Conservation (phyloP, 2,329 filamentous ascomycete species). For the Claviceps pusilla region DNA sequence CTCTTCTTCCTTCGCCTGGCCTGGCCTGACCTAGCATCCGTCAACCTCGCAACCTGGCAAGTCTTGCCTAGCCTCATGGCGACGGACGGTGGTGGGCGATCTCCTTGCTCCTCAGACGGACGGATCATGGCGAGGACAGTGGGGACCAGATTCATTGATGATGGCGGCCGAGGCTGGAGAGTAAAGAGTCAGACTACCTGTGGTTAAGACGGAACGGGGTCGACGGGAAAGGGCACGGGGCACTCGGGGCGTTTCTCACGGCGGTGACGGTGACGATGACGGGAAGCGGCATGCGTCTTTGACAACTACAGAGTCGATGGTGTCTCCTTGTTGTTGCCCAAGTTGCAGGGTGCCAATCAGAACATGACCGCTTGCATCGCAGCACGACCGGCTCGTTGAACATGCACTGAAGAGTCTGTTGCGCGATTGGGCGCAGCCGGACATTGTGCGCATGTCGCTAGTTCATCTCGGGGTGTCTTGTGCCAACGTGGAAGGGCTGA, state of each 20-base stretch:
- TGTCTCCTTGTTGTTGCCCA: not conserved
- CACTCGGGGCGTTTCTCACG: not conserved
- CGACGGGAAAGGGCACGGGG: not conserved
- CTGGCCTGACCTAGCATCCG: not conserved
- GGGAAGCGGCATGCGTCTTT: conserved; percentile 1
- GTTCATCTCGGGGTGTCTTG: not conserved
- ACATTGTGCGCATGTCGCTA: not conserved
- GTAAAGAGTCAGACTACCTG: not conserved
- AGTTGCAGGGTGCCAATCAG: not conserved
- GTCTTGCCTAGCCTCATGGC: not conserved
- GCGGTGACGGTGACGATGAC: not conserved
- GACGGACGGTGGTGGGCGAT: not conserved
- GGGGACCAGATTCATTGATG: not conserved
- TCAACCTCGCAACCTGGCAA: not conserved
- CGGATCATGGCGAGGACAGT: not conserved
- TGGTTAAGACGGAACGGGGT: not conserved
- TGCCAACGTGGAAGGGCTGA: not conserved
- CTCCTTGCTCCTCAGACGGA: not conserved
- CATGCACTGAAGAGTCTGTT: not conserved
- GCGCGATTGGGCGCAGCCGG: not conserved
- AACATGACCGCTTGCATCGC: not conserved
- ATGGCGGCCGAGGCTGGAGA: not conserved
- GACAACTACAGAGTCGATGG: not conserved
- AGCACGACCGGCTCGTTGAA: not conserved
- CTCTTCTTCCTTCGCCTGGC: not conserved